phyloP scores from a whole-genome alignment of 1,139 yeast genomes.

The Arxiozyma telluris region DNA sequence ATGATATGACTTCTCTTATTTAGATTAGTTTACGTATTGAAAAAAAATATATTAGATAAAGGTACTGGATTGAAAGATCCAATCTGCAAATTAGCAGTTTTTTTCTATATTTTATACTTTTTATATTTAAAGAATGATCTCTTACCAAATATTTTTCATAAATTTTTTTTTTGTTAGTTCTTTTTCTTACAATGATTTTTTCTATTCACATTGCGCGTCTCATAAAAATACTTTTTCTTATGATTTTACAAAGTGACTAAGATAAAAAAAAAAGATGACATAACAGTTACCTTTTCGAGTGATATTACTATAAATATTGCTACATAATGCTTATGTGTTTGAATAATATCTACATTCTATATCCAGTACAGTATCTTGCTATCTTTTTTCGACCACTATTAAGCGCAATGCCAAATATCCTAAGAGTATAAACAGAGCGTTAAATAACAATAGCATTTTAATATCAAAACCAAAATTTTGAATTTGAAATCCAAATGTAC shows the following conservation, averaged over 20 bases:
- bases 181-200: background rate
- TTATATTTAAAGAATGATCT: background rate
- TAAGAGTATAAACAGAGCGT: conserved; percentile 43
- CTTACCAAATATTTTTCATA: background rate
- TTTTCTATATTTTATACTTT: background rate
- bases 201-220: background rate
- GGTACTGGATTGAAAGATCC: background rate
- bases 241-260: background rate
- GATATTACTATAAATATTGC: background rate
- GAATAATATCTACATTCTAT: background rate
- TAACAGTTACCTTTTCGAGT: background rate
- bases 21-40: too few relatives aligned
- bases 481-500: conserved; percentile 89
- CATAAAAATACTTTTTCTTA: too few relatives aligned
- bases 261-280: too few relatives aligned
- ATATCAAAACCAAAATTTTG: conserved; percentile 66
- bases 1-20: background rate
- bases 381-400: conserved; percentile 65
- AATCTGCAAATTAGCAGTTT: background rate
- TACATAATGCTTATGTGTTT: background rate
- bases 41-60: background rate
- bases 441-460: conserved; percentile 42
- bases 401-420: conserved; percentile 72
- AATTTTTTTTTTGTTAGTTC: background rate
- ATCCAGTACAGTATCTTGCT: background rate